A percentile compares a stretch with the other conserved stretches of the same genome.
These are phyloP conservation scores for Leishmania arabica DNA, from an alignment of 208 protist genomes.

Conservation along the genomic window DNA sequence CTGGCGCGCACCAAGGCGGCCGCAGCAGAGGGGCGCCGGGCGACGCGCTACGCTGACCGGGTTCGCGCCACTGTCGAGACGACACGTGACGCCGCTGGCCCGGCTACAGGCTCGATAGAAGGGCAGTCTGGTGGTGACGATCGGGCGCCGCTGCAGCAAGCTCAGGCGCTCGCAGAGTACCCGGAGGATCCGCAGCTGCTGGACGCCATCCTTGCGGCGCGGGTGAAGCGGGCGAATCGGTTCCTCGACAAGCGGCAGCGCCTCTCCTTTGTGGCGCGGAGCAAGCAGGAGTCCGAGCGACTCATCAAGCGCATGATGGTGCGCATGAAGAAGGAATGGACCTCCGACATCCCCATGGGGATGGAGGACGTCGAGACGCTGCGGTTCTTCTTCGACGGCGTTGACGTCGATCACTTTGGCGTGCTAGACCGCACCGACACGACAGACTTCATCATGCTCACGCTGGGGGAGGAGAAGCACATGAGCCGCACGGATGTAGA, in stretches of 20 bases:
- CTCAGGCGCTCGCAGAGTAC: slow-evolving; percentile 15
- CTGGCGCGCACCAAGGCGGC: slow-evolving; percentile 45
- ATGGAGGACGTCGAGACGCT: slow-evolving; percentile 68
- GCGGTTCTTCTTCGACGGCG: slow-evolving; percentile 69
- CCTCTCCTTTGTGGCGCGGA: slow-evolving; percentile 51
- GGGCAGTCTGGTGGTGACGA: slow-evolving; percentile 11
- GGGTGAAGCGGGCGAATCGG: slow-evolving; percentile 21
- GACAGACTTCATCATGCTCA: slow-evolving; percentile 56
- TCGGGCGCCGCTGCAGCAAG: slow-evolving; percentile 14
- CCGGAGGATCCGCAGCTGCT: slow-evolving; percentile 33
- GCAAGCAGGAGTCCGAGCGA: slow-evolving; percentile 43
- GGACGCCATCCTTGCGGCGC: slow-evolving; percentile 34
- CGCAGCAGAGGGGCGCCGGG: slow-evolving; percentile 13
- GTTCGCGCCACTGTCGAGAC: slow-evolving; percentile 39
- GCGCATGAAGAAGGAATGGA: slow-evolving; percentile 51
- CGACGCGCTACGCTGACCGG: slow-evolving; percentile 33
- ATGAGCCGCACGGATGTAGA: slow-evolving; percentile 48
- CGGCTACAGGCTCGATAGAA: not conserved
- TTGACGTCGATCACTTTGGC: slow-evolving; percentile 58
- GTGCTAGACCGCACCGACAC: slow-evolving; percentile 62
- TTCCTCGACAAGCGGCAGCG: slow-evolving; percentile 46
- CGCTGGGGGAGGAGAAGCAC: slow-evolving; percentile 35
- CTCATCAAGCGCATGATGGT: slow-evolving; percentile 62
- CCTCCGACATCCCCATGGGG: slow-evolving; percentile 59
- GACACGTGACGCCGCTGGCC: slow-evolving; percentile 10